These are phyloP conservation scores for Boletus tomentosulus DNA, from an alignment of 768 basidiomycete species.

Conservation along the genomic window DNA sequence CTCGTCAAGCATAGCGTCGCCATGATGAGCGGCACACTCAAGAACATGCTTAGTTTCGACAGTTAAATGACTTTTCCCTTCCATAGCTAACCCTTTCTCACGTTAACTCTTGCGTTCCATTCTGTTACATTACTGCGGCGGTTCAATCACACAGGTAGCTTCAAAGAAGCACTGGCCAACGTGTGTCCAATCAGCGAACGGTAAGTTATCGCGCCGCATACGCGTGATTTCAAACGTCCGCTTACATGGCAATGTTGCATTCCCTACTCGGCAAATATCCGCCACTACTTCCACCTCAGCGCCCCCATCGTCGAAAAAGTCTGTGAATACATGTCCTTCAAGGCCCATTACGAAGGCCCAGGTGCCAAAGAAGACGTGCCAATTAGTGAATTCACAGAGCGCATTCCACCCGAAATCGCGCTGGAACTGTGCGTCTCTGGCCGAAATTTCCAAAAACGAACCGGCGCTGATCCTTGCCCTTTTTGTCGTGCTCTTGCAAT, in stretches of 20 bases:
- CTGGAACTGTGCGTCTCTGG: conserved; percentile 74
- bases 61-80: conserved; percentile 40
- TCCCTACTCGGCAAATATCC: not conserved
- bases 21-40: conserved; percentile 74
- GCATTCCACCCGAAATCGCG: conserved; percentile 83
- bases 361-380: conserved; percentile 77
- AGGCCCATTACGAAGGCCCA: conserved; percentile 67
- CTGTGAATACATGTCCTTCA: conserved; percentile 87
- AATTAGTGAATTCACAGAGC: conserved; percentile 69
- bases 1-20: conserved; percentile 75
- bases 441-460: not conserved
- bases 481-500: not conserved
- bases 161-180: conserved; percentile 69
- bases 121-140: conserved; percentile 7
- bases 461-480: conserved; percentile 11
- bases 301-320: conserved; percentile 81
- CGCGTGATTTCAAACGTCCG: not conserved
- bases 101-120: conserved; percentile 9
- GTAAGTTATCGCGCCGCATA: conserved; percentile 36
- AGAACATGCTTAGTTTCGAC: conserved; percentile 71
- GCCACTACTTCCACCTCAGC: conserved; percentile 27
- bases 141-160: conserved; percentile 48
- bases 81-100: conserved; percentile 8
- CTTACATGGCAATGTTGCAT: not conserved
- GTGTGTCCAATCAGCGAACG: conserved; percentile 68